Conservation (phyloP, 768 basidiomycete genomes). For the Imleria badia region DNA sequence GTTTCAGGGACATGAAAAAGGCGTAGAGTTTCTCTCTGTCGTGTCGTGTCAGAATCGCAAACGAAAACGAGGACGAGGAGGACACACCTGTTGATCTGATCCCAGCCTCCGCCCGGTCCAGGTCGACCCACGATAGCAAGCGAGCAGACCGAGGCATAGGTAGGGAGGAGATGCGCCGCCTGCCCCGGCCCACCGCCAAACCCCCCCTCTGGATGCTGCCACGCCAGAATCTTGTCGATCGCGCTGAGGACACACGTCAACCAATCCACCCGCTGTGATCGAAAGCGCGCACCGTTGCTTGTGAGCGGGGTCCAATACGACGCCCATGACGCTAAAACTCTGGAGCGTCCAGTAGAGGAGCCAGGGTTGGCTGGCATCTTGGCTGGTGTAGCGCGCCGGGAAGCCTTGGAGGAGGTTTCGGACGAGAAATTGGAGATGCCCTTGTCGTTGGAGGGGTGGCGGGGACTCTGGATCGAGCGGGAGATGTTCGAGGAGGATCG, state of each 20-base stretch:
- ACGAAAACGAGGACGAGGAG: no score
- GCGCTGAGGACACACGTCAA: constrained; percentile 43
- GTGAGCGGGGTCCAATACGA: constrained; percentile 72
- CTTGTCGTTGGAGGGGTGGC: constrained; percentile 51
- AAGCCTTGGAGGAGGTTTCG: constrained; percentile 77
- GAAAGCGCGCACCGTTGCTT: constrained; percentile 59
- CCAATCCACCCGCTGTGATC: neutral
- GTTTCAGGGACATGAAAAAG: constrained; percentile 91
- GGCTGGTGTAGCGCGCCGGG: constrained; percentile 71
- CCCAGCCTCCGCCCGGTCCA: constrained; percentile 79
- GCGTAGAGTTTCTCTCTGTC: constrained; percentile 71
- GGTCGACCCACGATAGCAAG: constrained; percentile 80
- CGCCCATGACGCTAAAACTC: constrained; percentile 74
- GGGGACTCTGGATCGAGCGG: constrained; percentile 32
- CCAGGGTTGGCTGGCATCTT: constrained; percentile 97
- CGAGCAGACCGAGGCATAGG: constrained; percentile 83
- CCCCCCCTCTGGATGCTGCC: constrained; percentile 86
- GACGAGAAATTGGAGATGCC: constrained; percentile 79
- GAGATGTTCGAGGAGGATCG: constrained; percentile 54
- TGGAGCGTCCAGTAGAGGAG: constrained; percentile 92
- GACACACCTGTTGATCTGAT: constrained; percentile 74
- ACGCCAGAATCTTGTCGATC: constrained; percentile 75
- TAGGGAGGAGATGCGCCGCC: constrained; percentile 82
- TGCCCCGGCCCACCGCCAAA: constrained; percentile 94
- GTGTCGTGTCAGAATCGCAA: no score